Percentiles rank a stretch among this genome's conserved stretches.
Evolutionary conservation across 805 yeast genomes (phyloP).

Genomic region (Metschnikowia reukaufii): DNA sequence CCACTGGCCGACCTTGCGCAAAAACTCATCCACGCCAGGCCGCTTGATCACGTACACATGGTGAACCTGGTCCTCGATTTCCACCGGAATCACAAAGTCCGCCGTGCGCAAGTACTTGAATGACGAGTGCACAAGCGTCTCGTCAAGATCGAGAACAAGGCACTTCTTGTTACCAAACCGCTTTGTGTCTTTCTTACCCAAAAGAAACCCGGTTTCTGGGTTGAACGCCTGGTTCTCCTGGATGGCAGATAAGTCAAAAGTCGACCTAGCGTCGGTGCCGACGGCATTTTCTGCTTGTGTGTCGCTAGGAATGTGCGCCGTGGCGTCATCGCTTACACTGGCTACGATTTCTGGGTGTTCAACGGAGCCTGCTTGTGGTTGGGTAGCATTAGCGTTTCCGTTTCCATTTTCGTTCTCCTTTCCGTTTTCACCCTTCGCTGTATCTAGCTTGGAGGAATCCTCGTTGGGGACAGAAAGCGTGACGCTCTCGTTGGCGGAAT

Average conservation of each 20-base stretch:
- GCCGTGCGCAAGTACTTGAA: slow-evolving; percentile 90
- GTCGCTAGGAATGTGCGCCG: background rate
- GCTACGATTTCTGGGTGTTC: slow-evolving; percentile 1
- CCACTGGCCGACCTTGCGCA: slow-evolving; percentile 76
- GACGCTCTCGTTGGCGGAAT: slow-evolving; percentile 42
- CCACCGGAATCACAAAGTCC: slow-evolving; percentile 96
- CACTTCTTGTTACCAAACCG: slow-evolving; percentile 70
- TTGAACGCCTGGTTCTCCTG: slow-evolving; percentile 74
- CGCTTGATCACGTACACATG: slow-evolving; percentile 95
- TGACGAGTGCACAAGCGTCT: slow-evolving; percentile 92
- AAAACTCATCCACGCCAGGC: slow-evolving; percentile 96
- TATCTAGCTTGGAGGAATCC: slow-evolving; percentile 22
- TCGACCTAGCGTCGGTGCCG: slow-evolving; percentile 19
- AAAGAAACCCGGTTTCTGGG: slow-evolving; percentile 59
- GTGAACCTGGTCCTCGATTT: slow-evolving; percentile 87
- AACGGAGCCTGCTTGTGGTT: background rate
- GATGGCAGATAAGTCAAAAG: slow-evolving; percentile 56
- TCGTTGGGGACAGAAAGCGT: slow-evolving; percentile 41
- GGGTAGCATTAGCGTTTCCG: too few relatives aligned
- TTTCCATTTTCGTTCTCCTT: too few relatives aligned
- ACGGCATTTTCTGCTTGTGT: slow-evolving; percentile 16
- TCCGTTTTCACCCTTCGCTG: slow-evolving; percentile 5
- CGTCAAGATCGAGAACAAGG: slow-evolving; percentile 88
- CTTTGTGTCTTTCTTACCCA: slow-evolving; percentile 52
- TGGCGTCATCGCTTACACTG: slow-evolving; percentile 3